These are phyloP conservation scores for Phylloboletellus chloephorus DNA, from an alignment of 1,284 basidiomycete genomes.

Conservation along the genomic window DNA sequence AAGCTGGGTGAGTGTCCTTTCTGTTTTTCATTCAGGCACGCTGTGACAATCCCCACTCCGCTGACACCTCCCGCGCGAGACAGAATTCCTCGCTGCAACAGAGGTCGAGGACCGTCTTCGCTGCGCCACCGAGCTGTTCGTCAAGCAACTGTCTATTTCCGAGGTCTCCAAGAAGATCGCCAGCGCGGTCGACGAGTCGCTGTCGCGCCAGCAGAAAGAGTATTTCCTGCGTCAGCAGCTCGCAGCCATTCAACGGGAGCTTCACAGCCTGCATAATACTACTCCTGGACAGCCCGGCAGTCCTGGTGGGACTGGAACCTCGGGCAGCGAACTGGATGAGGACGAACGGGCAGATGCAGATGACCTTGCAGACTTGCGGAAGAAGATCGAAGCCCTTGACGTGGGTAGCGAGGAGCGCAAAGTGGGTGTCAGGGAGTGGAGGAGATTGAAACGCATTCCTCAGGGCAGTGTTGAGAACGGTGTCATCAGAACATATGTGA, in stretches of 20 bases:
- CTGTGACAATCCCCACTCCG: background rate
- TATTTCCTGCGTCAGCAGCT: constrained; percentile 83
- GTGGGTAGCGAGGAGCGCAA: constrained; percentile 72
- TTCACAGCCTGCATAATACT: constrained; percentile 53
- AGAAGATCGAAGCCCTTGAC: constrained; percentile 75
- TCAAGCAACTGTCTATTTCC: constrained; percentile 67
- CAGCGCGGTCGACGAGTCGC: constrained; percentile 68
- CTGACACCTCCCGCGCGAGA: constrained; percentile 23
- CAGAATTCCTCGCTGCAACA: constrained; percentile 56
- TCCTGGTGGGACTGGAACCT: constrained; percentile 9
- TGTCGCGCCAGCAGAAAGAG: constrained; percentile 79
- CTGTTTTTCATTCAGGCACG: background rate
- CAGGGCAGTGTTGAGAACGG: constrained; percentile 74
- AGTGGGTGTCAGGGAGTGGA: constrained; percentile 80
- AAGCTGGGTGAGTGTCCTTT: constrained; percentile 52
- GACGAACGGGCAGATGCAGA: constrained; percentile 74
- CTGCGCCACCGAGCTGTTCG: constrained; percentile 61
- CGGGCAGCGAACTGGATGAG: constrained; percentile 54
- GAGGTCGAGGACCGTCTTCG: constrained; percentile 56
- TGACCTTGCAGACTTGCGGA: constrained; percentile 72
- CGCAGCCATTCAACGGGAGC: constrained; percentile 83
- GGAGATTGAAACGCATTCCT: constrained; percentile 67
- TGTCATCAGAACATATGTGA: constrained; percentile 71
- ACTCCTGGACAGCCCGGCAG: constrained; percentile 15
- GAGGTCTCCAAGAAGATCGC: constrained; percentile 76